Percentiles rank a stretch among this genome's conserved stretches.
Evolutionary conservation across 1,284 basidiomycete species (phyloP).

Genomic region (Fomitopsis pinicola): DNA sequence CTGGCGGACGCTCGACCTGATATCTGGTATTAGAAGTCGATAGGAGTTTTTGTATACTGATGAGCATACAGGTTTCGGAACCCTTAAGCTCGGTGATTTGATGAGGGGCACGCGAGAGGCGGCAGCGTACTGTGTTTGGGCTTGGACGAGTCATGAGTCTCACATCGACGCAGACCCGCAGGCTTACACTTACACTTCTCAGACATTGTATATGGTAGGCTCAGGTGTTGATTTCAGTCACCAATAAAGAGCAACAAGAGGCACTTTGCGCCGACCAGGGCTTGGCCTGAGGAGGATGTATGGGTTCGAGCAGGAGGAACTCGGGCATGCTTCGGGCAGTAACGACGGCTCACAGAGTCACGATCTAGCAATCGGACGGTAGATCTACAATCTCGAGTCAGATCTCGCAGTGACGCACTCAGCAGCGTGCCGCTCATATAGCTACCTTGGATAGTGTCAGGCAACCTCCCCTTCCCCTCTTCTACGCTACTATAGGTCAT

Average conservation of each 20-base stretch:
- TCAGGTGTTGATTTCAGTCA: no score
- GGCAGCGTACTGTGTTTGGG: slow-evolving; percentile 62
- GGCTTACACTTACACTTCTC: background rate
- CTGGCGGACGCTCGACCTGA: slow-evolving; percentile 79
- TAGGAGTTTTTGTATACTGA: background rate
- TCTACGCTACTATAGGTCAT: no score
- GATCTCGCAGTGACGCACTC: no score
- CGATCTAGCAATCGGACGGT: background rate
- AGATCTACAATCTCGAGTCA: no score
- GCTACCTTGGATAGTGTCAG: no score
- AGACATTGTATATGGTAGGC: background rate
- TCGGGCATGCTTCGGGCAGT: no score
- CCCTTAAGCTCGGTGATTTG: slow-evolving; percentile 85
- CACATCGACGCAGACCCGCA: background rate
- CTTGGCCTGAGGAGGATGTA: no score
- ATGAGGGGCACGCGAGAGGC: slow-evolving; percentile 79
- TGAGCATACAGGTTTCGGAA: slow-evolving; percentile 67
- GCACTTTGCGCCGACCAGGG: no score
- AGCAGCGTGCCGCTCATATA: no score
- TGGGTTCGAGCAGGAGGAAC: no score
- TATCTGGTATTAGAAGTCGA: background rate
- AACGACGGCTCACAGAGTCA: background rate
- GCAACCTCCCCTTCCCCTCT: no score
- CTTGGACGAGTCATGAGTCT: slow-evolving; percentile 4
- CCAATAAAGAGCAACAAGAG: no score